phyloP scores from a whole-genome alignment of 2,329 filamentous ascomycete genomes.

The Fusarium praegraminearum region DNA sequence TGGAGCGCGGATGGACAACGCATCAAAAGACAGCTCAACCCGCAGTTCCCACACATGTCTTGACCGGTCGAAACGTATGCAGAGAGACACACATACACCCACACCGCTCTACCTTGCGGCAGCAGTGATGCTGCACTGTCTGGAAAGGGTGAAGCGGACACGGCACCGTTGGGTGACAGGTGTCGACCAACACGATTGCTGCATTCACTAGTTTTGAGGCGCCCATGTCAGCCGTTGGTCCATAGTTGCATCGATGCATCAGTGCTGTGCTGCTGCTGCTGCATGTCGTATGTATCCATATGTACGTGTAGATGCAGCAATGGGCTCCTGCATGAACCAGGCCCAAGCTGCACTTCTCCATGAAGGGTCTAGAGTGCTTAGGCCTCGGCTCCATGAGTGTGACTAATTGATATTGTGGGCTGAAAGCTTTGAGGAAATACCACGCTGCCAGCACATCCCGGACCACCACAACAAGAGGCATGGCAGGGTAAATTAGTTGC shows the following conservation, averaged over 20 bases:
- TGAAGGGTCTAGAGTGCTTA: conserved; percentile 27
- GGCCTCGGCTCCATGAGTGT: conserved; percentile 24
- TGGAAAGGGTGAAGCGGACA: conserved; percentile 46
- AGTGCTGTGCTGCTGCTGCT: conserved; percentile 46
- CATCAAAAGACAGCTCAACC: conserved; percentile 48
- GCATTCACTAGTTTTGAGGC: conserved; percentile 40
- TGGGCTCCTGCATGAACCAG: conserved; percentile 49
- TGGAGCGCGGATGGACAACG: conserved; percentile 43
- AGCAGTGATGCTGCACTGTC: conserved; percentile 42
- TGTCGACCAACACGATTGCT: conserved; percentile 35
- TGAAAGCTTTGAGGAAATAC: conserved; percentile 20
- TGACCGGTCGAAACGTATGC: conserved; percentile 40
- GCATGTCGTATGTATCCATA: conserved; percentile 22
- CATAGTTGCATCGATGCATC: conserved; percentile 40
- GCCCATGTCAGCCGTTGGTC: conserved; percentile 40
- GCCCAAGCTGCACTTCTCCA: conserved; percentile 38
- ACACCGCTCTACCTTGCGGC: conserved; percentile 41
- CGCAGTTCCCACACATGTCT: conserved; percentile 44
- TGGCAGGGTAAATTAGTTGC: conserved; percentile 48
- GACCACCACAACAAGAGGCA: conserved; percentile 33
- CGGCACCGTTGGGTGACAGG: conserved; percentile 45
- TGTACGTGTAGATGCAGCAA: conserved; percentile 42
- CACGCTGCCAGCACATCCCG: conserved; percentile 44
- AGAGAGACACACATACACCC: conserved; percentile 40
- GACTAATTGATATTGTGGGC: conserved; percentile 14